A percentile compares a stretch with the other conserved stretches of the same genome.
These are phyloP conservation scores for Phaeotremella fagi DNA, from an alignment of 768 basidiomycete genomes.

Conservation along the genomic window DNA sequence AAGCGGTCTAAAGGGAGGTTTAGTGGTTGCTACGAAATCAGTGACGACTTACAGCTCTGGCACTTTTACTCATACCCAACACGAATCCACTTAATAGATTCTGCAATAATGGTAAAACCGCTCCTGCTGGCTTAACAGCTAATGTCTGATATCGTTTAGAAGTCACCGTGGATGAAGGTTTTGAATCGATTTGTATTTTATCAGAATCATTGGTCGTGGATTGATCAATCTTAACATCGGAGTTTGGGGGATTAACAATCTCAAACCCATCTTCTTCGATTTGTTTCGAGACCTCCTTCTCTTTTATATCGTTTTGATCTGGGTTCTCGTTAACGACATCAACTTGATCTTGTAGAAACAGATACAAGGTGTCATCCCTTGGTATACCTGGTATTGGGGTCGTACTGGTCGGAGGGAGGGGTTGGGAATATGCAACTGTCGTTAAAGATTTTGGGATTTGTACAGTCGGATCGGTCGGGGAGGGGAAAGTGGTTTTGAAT, in stretches of 20 bases:
- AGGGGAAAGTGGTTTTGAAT: constrained; percentile 19
- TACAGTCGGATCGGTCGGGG: constrained; percentile 2
- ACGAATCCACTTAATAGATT: constrained; percentile 37
- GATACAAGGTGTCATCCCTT: constrained; percentile 29
- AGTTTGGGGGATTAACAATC: background rate
- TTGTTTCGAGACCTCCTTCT: background rate
- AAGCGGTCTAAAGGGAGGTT: constrained; percentile 22
- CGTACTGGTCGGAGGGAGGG: constrained; percentile 1
- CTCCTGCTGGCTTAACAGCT: constrained; percentile 23
- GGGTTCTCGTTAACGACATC: background rate
- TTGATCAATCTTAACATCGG: background rate
- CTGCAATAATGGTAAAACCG: constrained; percentile 28
- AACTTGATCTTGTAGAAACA: constrained; percentile 28
- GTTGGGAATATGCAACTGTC: constrained; percentile 19
- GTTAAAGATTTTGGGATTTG: constrained; percentile 13
- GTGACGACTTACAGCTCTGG: constrained; percentile 27
- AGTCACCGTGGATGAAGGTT: background rate
- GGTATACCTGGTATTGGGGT: background rate
- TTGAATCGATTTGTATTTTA: background rate
- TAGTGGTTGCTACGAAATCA: background rate
- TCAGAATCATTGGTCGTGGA: background rate
- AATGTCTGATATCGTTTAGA: constrained; percentile 17
- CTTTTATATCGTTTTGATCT: background rate
- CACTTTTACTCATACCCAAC: constrained; percentile 36
- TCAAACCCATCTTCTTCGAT: background rate